A percentile compares a stretch with the other conserved stretches of the same genome.
phyloP scores from a whole-genome alignment of 2,329 filamentous ascomycete species.

The Hymenoscyphus fructigenus region DNA sequence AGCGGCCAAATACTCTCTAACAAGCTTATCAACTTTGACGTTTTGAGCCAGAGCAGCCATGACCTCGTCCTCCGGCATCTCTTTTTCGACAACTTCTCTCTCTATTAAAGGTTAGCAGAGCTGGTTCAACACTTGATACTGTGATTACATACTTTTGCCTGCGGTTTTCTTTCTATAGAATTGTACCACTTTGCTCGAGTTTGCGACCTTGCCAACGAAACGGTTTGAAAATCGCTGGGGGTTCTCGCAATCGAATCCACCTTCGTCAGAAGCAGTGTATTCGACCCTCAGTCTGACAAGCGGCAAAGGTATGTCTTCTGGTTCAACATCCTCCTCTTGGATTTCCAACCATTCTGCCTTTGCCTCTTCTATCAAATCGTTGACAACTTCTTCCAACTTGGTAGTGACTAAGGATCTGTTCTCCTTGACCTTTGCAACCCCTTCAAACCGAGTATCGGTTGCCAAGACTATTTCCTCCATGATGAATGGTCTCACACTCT shows the following conservation, averaged over 20 bases:
- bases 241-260: slow-evolving; percentile 87
- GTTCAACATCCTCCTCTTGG: slow-evolving; percentile 64
- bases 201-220: slow-evolving; percentile 87
- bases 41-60: slow-evolving; percentile 65
- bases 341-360: slow-evolving; percentile 75
- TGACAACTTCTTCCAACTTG: slow-evolving; percentile 73
- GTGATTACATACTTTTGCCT: slow-evolving; percentile 43
- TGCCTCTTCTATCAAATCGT: slow-evolving; percentile 85
- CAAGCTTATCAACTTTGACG: slow-evolving; percentile 84
- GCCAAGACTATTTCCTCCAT: slow-evolving; percentile 78
- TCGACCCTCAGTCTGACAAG: slow-evolving; percentile 90
- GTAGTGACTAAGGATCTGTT: slow-evolving; percentile 79
- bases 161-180: slow-evolving; percentile 86
- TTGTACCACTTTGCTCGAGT: slow-evolving; percentile 88
- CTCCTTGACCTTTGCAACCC: slow-evolving; percentile 76
- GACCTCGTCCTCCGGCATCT: slow-evolving; percentile 63
- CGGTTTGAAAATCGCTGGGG: slow-evolving; percentile 94
- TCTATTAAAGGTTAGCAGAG: slow-evolving; percentile 29
- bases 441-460: slow-evolving; percentile 73
- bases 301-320: slow-evolving; percentile 70
- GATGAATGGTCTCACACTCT: slow-evolving; percentile 86
- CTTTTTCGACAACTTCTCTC: slow-evolving; percentile 47
- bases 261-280: slow-evolving; percentile 79
- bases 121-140: background rate
- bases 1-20: slow-evolving; percentile 80